Evolutionary conservation across 2,329 filamentous ascomycete genomes (phyloP).

Genomic region (Fusarium tjaetaba): DNA sequence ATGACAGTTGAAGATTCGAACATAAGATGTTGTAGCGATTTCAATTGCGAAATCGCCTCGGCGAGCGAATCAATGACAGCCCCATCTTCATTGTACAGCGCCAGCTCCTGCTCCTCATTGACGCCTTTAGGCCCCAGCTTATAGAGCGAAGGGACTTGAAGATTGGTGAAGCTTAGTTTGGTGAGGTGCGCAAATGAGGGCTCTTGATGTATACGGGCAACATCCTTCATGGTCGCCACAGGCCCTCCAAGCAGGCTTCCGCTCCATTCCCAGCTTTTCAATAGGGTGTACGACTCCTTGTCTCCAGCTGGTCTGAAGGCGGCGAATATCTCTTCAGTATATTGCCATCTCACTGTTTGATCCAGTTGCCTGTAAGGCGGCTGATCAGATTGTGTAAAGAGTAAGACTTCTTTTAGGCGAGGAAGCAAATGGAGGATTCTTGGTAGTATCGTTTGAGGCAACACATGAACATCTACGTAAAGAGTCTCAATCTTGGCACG

Average conservation of each 20-base stretch:
- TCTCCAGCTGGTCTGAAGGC: slow-evolving; percentile 62
- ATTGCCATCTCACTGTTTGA: slow-evolving; percentile 72
- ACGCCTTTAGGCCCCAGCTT: slow-evolving; percentile 48
- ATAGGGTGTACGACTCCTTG: slow-evolving; percentile 47
- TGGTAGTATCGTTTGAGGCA: slow-evolving; percentile 54
- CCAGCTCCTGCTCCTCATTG: slow-evolving; percentile 46
- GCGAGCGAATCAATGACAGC: slow-evolving; percentile 53
- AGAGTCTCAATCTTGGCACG: slow-evolving; percentile 75
- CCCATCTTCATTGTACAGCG: slow-evolving; percentile 53
- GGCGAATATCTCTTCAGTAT: slow-evolving; percentile 72
- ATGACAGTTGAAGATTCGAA: slow-evolving; percentile 81
- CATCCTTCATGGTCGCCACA: slow-evolving; percentile 57
- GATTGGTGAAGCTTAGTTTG: slow-evolving; percentile 70
- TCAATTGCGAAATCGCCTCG: slow-evolving; percentile 57
- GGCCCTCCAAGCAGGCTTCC: slow-evolving; percentile 60
- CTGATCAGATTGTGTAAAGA: slow-evolving; percentile 76
- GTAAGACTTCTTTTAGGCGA: slow-evolving; percentile 73
- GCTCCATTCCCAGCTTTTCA: slow-evolving; percentile 71
- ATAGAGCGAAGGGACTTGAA: slow-evolving; percentile 63
- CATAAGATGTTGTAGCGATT: slow-evolving; percentile 71
- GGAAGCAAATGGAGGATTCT: slow-evolving; percentile 71
- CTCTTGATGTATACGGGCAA: slow-evolving; percentile 63
- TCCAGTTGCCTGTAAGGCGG: slow-evolving; percentile 71
- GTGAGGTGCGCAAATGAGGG: slow-evolving; percentile 66
- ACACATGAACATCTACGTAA: slow-evolving; percentile 75